Evolutionary conservation across 306 rosid genomes (phyloP).

Genomic region (Fragaria vesca): DNA sequence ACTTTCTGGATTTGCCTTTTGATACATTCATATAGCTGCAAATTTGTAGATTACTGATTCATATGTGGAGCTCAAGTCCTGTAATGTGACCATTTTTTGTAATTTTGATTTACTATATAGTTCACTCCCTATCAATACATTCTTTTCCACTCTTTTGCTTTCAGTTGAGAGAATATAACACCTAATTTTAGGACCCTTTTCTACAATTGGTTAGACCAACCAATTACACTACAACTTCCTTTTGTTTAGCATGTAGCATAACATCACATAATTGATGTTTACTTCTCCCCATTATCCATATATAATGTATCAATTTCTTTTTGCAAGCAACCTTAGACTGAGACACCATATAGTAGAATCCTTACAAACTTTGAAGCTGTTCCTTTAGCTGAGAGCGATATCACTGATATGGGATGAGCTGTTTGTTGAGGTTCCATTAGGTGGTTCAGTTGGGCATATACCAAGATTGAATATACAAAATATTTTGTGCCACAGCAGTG

Average conservation of each 20-base stretch:
- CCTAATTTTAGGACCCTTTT: background rate
- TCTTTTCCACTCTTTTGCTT: background rate
- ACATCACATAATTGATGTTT: background rate
- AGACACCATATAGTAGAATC: background rate
- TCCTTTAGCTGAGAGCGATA: background rate
- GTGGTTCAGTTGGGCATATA: conserved; percentile 4
- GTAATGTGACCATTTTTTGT: background rate
- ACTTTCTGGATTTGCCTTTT: background rate
- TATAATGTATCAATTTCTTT: background rate
- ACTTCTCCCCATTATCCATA: conserved; percentile 1
- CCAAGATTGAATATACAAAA: conserved; percentile 8
- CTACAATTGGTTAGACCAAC: background rate
- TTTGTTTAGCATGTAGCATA: background rate
- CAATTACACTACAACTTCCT: background rate
- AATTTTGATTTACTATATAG: background rate
- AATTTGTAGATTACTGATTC: background rate
- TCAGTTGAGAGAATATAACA: background rate
- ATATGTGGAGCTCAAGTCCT: background rate
- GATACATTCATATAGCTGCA: conserved; percentile 2
- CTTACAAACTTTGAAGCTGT: background rate
- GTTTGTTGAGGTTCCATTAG: background rate
- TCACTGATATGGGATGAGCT: background rate
- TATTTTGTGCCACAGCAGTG: conserved; percentile 4
- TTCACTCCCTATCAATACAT: background rate
- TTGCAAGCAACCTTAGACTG: background rate